Base-by-base conservation (phyloP, 805 yeast genomes). In the Candida pini region DNA sequence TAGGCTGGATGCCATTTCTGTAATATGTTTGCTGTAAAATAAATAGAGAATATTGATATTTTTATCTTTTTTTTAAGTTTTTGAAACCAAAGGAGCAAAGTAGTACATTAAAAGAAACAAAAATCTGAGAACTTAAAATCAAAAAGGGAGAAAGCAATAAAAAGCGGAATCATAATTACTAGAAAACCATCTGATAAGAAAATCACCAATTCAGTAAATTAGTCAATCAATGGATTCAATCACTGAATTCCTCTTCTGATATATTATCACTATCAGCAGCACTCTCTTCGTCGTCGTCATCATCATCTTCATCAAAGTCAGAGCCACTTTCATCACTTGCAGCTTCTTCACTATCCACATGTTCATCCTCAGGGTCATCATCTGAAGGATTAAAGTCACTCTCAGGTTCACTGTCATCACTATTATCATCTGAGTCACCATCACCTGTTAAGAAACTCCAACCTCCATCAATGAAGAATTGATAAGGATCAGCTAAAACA, bases 401-500 rank as follows among this genome's bases (percentile, higher is more conserved):
- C 51, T 81, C 94, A 29, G 69, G 64, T 51, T 81, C 92, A 40
- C 76, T 83, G 28, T 75, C 80, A 28, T 74, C 83, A 31, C 72
- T 78, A 14, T 75, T 83, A 21, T 68, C 76, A 41, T 77, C 95
- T 32, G 74, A 82, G 39, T 81, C 96, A 15, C 89, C 88, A 30
- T 80, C 90, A 27, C 92, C 90, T 19, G 88, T 85, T 59, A 92
- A 73, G 73, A 92, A 87, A 19, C 77, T 73, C 98, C 98, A 92
- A 35, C 98, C 98, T 36, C 97, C 98, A 51, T 86, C 94, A 31
- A 74, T 64, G 62, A 89, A 92, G 65, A 92, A 92, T 54, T 87
- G 90, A 56, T 87, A 87, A 10, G 98, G 97, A 59, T 92, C 96
- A 4, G 88, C 79, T 45, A 73, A 77, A 43, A 90, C 78, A 0